Percentiles rank a stretch among this genome's conserved stretches.
phyloP scores from a whole-genome alignment of 2,329 filamentous ascomycete genomes.

The Sarocladium strictum region DNA sequence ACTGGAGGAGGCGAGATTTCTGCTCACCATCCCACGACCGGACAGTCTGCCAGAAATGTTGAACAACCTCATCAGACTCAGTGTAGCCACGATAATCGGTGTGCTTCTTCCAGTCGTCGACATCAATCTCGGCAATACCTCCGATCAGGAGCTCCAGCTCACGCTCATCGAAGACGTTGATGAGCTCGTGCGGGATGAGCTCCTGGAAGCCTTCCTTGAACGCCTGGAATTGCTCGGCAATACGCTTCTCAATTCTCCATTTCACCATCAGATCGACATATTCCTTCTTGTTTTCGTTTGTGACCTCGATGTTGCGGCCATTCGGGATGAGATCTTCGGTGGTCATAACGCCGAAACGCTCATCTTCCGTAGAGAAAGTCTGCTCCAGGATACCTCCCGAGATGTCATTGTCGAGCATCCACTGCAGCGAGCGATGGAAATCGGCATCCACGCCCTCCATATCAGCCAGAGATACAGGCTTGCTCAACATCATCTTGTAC shows the following conservation, averaged over 20 bases:
- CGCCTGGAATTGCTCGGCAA: conserved; percentile 96
- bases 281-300: conserved; percentile 98
- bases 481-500: conserved; percentile 98
- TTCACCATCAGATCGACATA: conserved; percentile 98
- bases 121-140: conserved; percentile 98
- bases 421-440: conserved; percentile 92
- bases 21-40: conserved; percentile 97
- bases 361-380: conserved; percentile 95
- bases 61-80: conserved; percentile 92
- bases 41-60: conserved; percentile 98
- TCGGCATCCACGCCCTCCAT: conserved; percentile 99
- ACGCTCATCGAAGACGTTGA: conserved; percentile 98
- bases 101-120: conserved; percentile 99
- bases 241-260: conserved; percentile 98
- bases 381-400: conserved; percentile 85
- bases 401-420: conserved; percentile 98
- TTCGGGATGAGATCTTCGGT: conserved; percentile 90
- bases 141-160: conserved; percentile 95
- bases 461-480: conserved; percentile 83
- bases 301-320: conserved; percentile 89
- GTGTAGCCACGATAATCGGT: conserved; percentile 99
- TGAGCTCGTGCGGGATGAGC: conserved; percentile 89
- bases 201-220: conserved; percentile 98
- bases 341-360: conserved; percentile 89
- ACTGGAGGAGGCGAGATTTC: conserved; percentile 92